Conservation (phyloP, 2,329 filamentous ascomycete species). For the Magnaporthiopsis incrustans region DNA sequence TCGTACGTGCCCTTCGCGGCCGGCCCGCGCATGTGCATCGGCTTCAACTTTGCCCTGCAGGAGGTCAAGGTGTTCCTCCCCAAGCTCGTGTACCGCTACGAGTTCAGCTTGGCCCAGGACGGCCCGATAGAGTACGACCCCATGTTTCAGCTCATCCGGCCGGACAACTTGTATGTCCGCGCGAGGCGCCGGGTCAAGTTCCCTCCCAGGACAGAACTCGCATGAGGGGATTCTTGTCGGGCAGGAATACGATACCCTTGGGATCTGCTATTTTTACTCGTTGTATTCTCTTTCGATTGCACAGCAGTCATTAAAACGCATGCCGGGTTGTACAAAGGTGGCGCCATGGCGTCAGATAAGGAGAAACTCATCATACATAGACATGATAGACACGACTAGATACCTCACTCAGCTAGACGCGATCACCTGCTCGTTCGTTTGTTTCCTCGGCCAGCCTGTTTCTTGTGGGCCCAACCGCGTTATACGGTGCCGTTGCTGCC, state of each 20-base stretch:
- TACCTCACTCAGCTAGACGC: neutral
- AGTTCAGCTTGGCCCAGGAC: slow-evolving; percentile 42
- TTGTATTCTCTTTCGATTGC: neutral
- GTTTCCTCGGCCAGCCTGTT: too few relatives aligned
- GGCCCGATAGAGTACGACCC: slow-evolving; percentile 50
- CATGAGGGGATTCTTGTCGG: neutral
- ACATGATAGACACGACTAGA: neutral
- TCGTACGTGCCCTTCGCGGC: slow-evolving; percentile 52
- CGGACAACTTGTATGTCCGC: slow-evolving; percentile 44
- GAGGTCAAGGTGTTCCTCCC: slow-evolving; percentile 52
- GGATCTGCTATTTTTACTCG: neutral
- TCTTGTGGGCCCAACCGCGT: neutral
- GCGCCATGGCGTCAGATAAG: neutral
- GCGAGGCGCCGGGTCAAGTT: slow-evolving; percentile 41
- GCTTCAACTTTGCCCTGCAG: slow-evolving; percentile 55
- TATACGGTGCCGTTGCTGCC: neutral
- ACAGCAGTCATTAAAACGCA: neutral
- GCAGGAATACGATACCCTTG: neutral
- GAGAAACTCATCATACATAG: neutral
- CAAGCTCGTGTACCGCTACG: slow-evolving; percentile 51
- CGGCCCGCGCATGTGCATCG: slow-evolving; percentile 51
- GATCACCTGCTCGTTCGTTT: neutral
- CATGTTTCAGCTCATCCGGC: slow-evolving; percentile 49
- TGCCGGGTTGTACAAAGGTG: neutral
- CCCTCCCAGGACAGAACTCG: slow-evolving; percentile 22